Base-by-base conservation (phyloP, 345 rosid genomes). In the Kandelia obovata region DNA sequence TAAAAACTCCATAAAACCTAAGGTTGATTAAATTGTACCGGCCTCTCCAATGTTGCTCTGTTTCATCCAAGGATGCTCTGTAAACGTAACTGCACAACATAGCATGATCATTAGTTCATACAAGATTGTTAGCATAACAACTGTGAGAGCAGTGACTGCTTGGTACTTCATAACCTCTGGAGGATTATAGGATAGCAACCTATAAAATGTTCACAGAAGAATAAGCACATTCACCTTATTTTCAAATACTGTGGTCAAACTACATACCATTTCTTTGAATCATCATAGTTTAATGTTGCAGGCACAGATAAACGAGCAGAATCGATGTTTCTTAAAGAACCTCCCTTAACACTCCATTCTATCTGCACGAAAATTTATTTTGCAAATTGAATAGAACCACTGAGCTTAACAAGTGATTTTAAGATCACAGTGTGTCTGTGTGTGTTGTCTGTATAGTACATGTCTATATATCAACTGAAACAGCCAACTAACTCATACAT, bases 11-110 rank as follows among this genome's bases (percentile, higher is more conserved):
- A 55, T 23, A 55, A 55, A 1, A 39, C 47, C 27, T 23, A 55
- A 7, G 10, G 30, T 26, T 15, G 15, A 25, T 35, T 58, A 28
- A 76, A 37, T 69, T 71, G 76, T 88, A 95, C 96, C 99, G 92
- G 82, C 89, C 91, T 85, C 82, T 92, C 99, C 99, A 95, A 75
- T 92, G 90, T 80, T 95, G 86, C 70, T 95, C 99, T 62, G 97
- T 92, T 83, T 87, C 89, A 76, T 78, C 91, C 52, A 95, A 70
- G 46, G 70, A 82, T 58, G 99, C 75, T 64, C 96, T 85, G 71
- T 89, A 80, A 59, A 87, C 84, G 64, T 85, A 95, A 81, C 99
- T 95, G 81, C 79, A 80, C 58, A 58, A 80, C 53, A 74, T 61
- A 57, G 66, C 75, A 77, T 52, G 66, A 32, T 58, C 15, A 65